Evolutionary conservation across 306 rosid genomes (phyloP).

Genomic region (Acmispon strigosus): DNA sequence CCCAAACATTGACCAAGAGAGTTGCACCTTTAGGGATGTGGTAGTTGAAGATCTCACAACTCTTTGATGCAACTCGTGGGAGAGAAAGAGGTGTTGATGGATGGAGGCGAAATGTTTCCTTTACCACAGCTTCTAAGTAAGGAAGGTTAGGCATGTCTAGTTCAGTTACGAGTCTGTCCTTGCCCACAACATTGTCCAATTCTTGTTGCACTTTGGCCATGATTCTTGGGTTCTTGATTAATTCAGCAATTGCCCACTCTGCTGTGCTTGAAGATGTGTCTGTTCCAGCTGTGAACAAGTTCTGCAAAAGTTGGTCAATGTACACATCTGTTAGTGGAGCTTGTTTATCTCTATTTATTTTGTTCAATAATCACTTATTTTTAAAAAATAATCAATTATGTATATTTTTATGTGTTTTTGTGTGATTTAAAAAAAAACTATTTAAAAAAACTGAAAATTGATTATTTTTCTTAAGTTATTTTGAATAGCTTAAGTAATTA

Average conservation of each 20-base stretch:
- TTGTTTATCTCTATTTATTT: no score
- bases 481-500: no score
- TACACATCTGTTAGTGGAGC: no score
- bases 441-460: no score
- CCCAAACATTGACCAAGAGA: constrained; percentile 70
- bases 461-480: no score
- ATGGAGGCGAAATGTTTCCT: constrained; percentile 78
- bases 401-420: no score
- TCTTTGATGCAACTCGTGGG: constrained; percentile 48
- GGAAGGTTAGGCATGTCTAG: constrained; percentile 40
- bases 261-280: constrained; percentile 81
- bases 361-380: no score
- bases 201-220: constrained; percentile 45
- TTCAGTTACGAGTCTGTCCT: constrained; percentile 43
- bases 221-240: constrained; percentile 44
- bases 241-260: constrained; percentile 74
- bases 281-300: constrained; percentile 67
- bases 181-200: constrained; percentile 53
- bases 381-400: no score
- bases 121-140: constrained; percentile 73
- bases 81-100: constrained; percentile 89
- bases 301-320: no score
- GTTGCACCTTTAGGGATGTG: constrained; percentile 76
- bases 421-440: no score
- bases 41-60: constrained; percentile 46